These are phyloP conservation scores for Penicillium sp. DNA, from an alignment of 2,329 filamentous ascomycete species.

Conservation along the genomic window DNA sequence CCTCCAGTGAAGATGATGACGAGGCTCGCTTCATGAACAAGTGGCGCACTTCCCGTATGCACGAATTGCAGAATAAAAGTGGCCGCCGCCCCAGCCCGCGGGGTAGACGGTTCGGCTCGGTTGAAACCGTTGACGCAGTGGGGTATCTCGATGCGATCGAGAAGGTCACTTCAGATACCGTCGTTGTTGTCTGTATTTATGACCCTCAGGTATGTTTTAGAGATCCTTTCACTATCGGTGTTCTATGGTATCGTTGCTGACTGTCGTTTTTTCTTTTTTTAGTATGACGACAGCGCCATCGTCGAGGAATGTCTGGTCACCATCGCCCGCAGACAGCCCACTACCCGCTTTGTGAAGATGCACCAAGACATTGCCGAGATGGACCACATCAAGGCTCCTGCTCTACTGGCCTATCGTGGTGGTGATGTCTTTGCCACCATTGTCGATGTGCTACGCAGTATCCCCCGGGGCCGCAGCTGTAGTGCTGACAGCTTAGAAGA, in stretches of 20 bases:
- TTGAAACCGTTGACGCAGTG: constrained; percentile 83
- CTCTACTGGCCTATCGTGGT: constrained; percentile 83
- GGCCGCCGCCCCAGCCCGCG: constrained; percentile 75
- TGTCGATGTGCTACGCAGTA: constrained; percentile 82
- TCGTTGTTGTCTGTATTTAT: constrained; percentile 91
- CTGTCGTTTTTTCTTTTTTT: background rate
- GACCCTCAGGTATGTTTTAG: constrained; percentile 71
- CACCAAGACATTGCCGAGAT: constrained; percentile 93
- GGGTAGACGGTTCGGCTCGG: constrained; percentile 72
- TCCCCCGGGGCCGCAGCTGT: constrained; percentile 62
- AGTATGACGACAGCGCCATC: constrained; percentile 78
- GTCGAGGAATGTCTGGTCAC: constrained; percentile 77
- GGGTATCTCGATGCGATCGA: constrained; percentile 97
- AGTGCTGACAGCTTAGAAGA: constrained; percentile 59
- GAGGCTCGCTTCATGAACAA: constrained; percentile 80
- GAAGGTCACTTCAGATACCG: constrained; percentile 76
- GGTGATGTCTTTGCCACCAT: constrained; percentile 90
- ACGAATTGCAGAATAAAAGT: constrained; percentile 71
- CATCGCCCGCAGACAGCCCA: constrained; percentile 70
- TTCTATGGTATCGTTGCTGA: background rate
- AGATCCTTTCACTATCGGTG: too few species aligned
- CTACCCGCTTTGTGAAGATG: constrained; percentile 85
- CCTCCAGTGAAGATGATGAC: constrained; percentile 60
- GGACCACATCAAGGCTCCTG: constrained; percentile 83
- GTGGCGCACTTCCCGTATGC: constrained; percentile 80